phyloP scores from a whole-genome alignment of 164 flowering plant genomes.

The Sedum album region DNA sequence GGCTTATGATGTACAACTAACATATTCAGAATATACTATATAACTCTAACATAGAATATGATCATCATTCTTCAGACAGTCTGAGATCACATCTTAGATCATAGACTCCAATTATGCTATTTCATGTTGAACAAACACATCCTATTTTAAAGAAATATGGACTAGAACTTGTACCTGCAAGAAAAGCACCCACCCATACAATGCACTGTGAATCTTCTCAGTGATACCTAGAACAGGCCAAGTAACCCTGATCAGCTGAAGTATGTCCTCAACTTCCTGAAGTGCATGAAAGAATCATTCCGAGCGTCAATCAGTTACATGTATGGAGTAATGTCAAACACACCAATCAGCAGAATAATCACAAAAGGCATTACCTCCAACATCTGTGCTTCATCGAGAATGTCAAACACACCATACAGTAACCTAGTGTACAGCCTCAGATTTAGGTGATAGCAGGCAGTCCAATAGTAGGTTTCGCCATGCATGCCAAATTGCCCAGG shows the following conservation, averaged over 20 bases:
- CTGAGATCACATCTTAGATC: neutral
- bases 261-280: conserved; percentile 58
- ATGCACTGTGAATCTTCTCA: conserved; percentile 44
- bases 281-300: conserved; percentile 9
- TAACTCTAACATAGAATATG: neutral
- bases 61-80: neutral
- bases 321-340: neutral
- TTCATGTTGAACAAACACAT: neutral
- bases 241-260: conserved; percentile 42
- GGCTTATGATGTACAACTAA: neutral
- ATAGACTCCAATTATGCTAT: neutral
- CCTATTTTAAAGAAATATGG: neutral
- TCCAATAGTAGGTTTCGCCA: conserved; percentile 58
- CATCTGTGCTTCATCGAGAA: conserved; percentile 67
- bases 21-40: neutral
- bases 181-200: conserved; percentile 75
- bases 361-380: conserved; percentile 41
- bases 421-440: conserved; percentile 62
- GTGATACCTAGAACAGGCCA: conserved; percentile 80
- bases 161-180: conserved; percentile 44
- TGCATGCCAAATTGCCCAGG: conserved; percentile 39
- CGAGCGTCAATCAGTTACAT: conserved; percentile 7
- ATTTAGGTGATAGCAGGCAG: conserved; percentile 59
- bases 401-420: conserved; percentile 58
- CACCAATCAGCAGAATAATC: neutral